These are phyloP conservation scores for Amorphotheca resinae DNA, from an alignment of 495 filamentous ascomycete genomes.

Conservation along the genomic window DNA sequence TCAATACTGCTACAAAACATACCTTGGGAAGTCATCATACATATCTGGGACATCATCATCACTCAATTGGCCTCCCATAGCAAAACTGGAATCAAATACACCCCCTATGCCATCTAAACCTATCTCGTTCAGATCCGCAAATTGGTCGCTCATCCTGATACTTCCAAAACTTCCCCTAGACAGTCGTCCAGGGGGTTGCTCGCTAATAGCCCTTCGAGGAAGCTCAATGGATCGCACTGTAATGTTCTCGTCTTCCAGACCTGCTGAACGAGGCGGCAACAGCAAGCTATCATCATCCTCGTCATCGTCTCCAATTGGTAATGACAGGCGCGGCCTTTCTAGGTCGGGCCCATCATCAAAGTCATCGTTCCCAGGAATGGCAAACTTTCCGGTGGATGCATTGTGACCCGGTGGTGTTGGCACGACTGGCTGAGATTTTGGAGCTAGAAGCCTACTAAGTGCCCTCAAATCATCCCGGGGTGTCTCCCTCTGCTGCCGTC, in stretches of 20 bases:
- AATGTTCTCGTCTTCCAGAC: slow-evolving; percentile 55
- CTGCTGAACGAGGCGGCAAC: slow-evolving; percentile 48
- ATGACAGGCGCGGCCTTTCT: slow-evolving; percentile 51
- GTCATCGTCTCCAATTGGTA: slow-evolving; percentile 54
- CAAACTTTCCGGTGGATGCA: neutral
- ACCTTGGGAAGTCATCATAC: slow-evolving; percentile 11
- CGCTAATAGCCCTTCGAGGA: slow-evolving; percentile 45
- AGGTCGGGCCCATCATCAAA: slow-evolving; percentile 55
- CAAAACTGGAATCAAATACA: slow-evolving; percentile 15
- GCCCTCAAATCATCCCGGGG: slow-evolving; percentile 58
- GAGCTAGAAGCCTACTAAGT: slow-evolving; percentile 55
- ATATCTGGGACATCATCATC: slow-evolving; percentile 8
- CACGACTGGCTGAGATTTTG: slow-evolving; percentile 40
- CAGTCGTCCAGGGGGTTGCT: slow-evolving; percentile 34
- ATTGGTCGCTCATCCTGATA: slow-evolving; percentile 50
- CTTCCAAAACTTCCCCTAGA: slow-evolving; percentile 44
- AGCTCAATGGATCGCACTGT: slow-evolving; percentile 61
- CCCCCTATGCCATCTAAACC: slow-evolving; percentile 33
- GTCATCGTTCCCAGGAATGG: slow-evolving; percentile 28
- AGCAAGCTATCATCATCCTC: slow-evolving; percentile 40
- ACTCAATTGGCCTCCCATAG: slow-evolving; percentile 1
- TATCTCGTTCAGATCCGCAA: slow-evolving; percentile 38
- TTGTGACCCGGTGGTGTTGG: slow-evolving; percentile 31
- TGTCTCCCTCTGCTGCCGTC: slow-evolving; percentile 59
- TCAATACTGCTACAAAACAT: no score